Evolutionary conservation across 2,329 filamentous ascomycete species (phyloP), one percentile per base, ranked within the genome.

Genomic region (Ophiognomonia clavigignenti-juglandacearum): DNA sequence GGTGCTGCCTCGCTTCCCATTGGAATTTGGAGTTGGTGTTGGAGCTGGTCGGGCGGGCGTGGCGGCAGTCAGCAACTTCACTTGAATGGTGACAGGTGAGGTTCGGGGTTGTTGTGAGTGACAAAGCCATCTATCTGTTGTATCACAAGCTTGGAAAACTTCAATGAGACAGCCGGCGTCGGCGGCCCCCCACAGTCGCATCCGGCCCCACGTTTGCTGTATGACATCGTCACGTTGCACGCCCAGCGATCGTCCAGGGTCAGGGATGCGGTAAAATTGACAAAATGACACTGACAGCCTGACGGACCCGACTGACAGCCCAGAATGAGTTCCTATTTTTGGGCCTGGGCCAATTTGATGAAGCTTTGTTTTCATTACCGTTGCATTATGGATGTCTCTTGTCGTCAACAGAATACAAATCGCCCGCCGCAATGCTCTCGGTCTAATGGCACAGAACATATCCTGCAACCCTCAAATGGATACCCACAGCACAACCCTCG

Each of bases 331-430:
- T n/a, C n/a, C n/a, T n/a, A n/a, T n/a, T n/a, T n/a, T n/a, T n/a
- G n/a, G n/a, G n/a, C n/a, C n/a, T n/a, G n/a, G n/a, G n/a, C n/a
- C 16, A 18, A 32, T 42, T 34, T n/a, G 11, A 23, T 10, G 31
- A 43, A 13, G 35, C 34, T 29, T 39, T 43, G 23, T 31, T 39
- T 45, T 49, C 50, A 52, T 49, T 49, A 49, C 36, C 38, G 39
- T 52, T 23, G 46, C 20, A 48, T 36, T n/a, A 44, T 45, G 14
- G n/a, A 34, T 22, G 24, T 13, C 37, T 41, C 31, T 36, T 18
- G 45, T 29, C 24, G 24, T 26, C 24, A 26, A 26, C 24, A 26
- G 6, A 26, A 26, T 32, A 20, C 39, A 49, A 34, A 31, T 34
- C 42, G 43, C 35, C 39, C 46, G 39, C 39, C 41, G 41, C 22